phyloP scores from a whole-genome alignment of 176 grass and related monocot genomes.

The Zoysia japonica region DNA sequence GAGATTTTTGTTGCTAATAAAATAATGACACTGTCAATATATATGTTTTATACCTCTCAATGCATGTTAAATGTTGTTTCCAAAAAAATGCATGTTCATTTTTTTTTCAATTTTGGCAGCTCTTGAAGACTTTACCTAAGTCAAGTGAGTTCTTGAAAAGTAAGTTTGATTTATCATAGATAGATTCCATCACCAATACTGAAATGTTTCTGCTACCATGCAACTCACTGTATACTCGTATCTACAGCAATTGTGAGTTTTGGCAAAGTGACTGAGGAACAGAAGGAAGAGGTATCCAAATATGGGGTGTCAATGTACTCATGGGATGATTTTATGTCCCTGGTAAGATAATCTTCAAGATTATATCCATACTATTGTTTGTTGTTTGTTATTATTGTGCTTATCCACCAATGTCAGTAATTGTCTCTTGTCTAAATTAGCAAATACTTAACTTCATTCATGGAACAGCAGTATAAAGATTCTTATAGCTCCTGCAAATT shows the following conservation, averaged over 20 bases:
- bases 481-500: not conserved
- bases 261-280: slow-evolving; percentile 60
- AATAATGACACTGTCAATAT: not conserved
- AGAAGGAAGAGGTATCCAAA: slow-evolving; percentile 68
- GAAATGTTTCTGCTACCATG: slow-evolving; percentile 14
- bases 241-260: slow-evolving; percentile 81
- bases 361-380: slow-evolving; percentile 13
- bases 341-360: slow-evolving; percentile 50
- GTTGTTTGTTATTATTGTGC: not conserved
- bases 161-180: slow-evolving; percentile 53
- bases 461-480: slow-evolving; percentile 10
- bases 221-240: slow-evolving; percentile 19
- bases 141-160: slow-evolving; percentile 76
- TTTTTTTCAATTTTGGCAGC: slow-evolving; percentile 48
- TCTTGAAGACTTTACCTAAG: slow-evolving; percentile 70
- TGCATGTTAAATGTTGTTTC: not conserved
- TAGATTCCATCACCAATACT: slow-evolving; percentile 31
- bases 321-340: slow-evolving; percentile 77
- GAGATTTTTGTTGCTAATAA: not conserved
- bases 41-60: slow-evolving; percentile 17
- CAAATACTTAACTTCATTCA: slow-evolving; percentile 24
- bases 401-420: slow-evolving; percentile 9
- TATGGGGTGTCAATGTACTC: slow-evolving; percentile 58
- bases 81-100: too few relatives aligned
- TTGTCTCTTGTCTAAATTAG: not conserved